Evolutionary conservation across 78 protist species (phyloP).

Genomic region (Planoprotostelium fungivorum): DNA sequence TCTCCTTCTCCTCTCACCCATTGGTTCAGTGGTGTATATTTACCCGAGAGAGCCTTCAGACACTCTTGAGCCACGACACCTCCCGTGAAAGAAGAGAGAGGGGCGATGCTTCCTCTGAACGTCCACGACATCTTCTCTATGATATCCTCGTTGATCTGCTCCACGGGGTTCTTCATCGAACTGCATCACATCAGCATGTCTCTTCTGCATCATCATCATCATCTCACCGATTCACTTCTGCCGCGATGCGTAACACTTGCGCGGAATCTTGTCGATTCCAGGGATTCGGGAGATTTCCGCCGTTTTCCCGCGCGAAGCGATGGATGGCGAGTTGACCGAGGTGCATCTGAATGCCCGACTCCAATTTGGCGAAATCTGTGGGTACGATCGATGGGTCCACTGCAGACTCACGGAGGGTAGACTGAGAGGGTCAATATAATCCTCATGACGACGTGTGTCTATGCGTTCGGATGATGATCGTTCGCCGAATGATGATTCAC

Average conservation of each 20-base stretch:
- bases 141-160: constrained; percentile 39
- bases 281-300: neutral
- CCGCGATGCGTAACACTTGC: neutral
- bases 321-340: neutral
- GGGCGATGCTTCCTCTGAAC: constrained; percentile 67
- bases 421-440: neutral
- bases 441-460: neutral
- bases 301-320: neutral
- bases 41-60: constrained; percentile 92
- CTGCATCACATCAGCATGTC: neutral
- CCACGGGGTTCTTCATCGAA: neutral
- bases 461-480: neutral
- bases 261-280: neutral
- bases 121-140: constrained; percentile 25
- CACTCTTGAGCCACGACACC: constrained; percentile 91
- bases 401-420: neutral
- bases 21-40: constrained; percentile 92
- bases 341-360: neutral
- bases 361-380: neutral
- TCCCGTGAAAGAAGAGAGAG: constrained; percentile 73
- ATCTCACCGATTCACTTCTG: neutral
- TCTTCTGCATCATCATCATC: neutral
- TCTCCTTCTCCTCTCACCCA: constrained; percentile 54
- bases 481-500: neutral
- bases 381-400: neutral